A percentile compares a stretch with the other conserved stretches of the same genome.
Evolutionary conservation across 805 yeast genomes (phyloP).

Genomic region (Saccharomycopsis fermentans): DNA sequence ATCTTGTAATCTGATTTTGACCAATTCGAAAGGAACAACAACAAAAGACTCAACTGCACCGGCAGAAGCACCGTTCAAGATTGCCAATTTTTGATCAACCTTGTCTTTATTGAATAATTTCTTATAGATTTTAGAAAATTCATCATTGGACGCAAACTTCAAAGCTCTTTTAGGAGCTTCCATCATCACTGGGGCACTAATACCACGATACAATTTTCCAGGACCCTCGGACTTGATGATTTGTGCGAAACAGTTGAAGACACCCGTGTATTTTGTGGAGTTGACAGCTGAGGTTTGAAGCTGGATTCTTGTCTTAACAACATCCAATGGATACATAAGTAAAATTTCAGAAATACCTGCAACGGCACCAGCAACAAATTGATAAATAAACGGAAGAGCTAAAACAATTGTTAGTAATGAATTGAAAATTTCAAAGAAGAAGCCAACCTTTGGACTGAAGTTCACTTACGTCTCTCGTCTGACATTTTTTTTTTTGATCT

Average conservation of each 20-base stretch:
- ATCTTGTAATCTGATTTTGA: conserved; percentile 92
- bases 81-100: conserved; percentile 74
- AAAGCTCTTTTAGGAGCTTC: conserved; percentile 99
- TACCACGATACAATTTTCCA: conserved; percentile 80
- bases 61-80: conserved; percentile 95
- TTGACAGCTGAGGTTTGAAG: conserved; percentile 44
- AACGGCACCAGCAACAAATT: conserved; percentile 83
- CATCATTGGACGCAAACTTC: conserved; percentile 96
- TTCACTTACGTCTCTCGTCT: conserved; percentile 21
- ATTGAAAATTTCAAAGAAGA: too few species aligned
- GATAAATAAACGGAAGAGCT: conserved; percentile 85
- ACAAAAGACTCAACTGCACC: conserved; percentile 96
- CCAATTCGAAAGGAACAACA: conserved; percentile 94
- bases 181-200: conserved; percentile 93
- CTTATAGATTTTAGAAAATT: conserved; percentile 82
- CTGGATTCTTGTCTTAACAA: conserved; percentile 94
- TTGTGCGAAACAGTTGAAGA: conserved; percentile 73
- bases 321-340: conserved; percentile 94
- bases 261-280: conserved; percentile 54
- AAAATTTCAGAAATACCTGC: conserved; percentile 96
- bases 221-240: conserved; percentile 82
- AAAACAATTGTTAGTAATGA: too few species aligned
- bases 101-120: conserved; percentile 54
- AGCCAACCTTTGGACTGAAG: too few species aligned
- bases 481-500: conserved; percentile 6